phyloP scores from a whole-genome alignment of 768 basidiomycete species.

The Psilocybe cyanescens region DNA sequence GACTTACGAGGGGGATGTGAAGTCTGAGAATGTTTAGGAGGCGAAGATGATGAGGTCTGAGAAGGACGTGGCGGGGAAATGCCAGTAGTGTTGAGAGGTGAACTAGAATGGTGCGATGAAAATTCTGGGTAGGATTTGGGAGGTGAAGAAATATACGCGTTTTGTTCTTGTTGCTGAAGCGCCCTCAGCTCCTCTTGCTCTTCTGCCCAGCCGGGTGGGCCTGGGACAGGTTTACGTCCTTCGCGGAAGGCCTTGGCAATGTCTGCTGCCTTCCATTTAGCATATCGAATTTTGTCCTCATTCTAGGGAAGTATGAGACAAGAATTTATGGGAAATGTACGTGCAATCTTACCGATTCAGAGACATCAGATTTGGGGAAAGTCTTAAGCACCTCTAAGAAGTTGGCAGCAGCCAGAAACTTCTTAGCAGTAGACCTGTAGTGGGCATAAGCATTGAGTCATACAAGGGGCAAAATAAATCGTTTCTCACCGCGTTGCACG shows the following conservation, averaged over 20 bases:
- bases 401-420: constrained; percentile 93
- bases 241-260: constrained; percentile 96
- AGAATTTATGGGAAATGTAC: background rate
- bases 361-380: constrained; percentile 63
- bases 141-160: constrained; percentile 15
- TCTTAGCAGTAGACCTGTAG: constrained; percentile 83
- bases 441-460: constrained; percentile 5
- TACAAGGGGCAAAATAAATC: background rate
- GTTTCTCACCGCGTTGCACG: constrained; percentile 67
- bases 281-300: constrained; percentile 88
- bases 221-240: constrained; percentile 81
- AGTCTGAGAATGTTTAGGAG: constrained; percentile 10
- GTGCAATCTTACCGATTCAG: constrained; percentile 55
- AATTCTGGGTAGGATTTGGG: constrained; percentile 8
- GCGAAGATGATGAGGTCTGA: constrained; percentile 27
- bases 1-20: constrained; percentile 21
- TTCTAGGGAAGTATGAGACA: constrained; percentile 46
- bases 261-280: constrained; percentile 97
- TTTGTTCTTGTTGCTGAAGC: constrained; percentile 27
- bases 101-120: constrained; percentile 17
- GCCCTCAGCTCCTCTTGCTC: constrained; percentile 29
- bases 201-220: constrained; percentile 61
- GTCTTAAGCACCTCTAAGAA: constrained; percentile 89
- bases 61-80: constrained; percentile 18
- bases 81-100: constrained; percentile 27